Percentiles rank a stretch among this genome's conserved stretches.
phyloP scores from a whole-genome alignment of 2,329 filamentous ascomycete species.

The Cercospora berteroae region DNA sequence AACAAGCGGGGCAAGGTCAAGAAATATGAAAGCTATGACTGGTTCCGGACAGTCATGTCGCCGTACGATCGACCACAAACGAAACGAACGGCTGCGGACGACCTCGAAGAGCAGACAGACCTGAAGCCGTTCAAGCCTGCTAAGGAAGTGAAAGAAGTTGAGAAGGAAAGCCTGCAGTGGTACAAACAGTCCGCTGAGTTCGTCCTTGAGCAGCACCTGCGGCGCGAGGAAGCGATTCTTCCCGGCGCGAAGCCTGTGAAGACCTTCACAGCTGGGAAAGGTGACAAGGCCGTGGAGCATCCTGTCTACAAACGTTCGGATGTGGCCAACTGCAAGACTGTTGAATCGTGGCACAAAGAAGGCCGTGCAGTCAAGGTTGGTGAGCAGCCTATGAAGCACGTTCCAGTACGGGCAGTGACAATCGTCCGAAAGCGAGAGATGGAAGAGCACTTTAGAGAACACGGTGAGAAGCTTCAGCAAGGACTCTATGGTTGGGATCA shows the following conservation, averaged over 20 bases:
- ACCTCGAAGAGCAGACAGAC: slow-evolving; percentile 74
- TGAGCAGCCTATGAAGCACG: slow-evolving; percentile 75
- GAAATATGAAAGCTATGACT: slow-evolving; percentile 75
- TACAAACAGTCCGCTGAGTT: slow-evolving; percentile 85
- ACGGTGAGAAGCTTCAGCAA: slow-evolving; percentile 80
- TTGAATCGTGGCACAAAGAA: slow-evolving; percentile 97
- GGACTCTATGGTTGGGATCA: slow-evolving; percentile 80
- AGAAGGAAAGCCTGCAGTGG: slow-evolving; percentile 69
- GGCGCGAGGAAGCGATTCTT: slow-evolving; percentile 83
- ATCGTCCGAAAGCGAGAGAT: slow-evolving; percentile 83
- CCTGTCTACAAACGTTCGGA: slow-evolving; percentile 78
- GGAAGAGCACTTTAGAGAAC: slow-evolving; percentile 75
- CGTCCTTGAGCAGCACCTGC: slow-evolving; percentile 79
- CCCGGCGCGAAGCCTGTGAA: slow-evolving; percentile 68
- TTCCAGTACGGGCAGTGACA: slow-evolving; percentile 88
- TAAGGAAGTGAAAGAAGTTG: slow-evolving; percentile 50
- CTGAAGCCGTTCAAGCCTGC: slow-evolving; percentile 68
- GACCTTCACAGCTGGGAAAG: slow-evolving; percentile 73
- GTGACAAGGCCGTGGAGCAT: slow-evolving; percentile 69
- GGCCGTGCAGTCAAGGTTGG: slow-evolving; percentile 72
- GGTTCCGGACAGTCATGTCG: slow-evolving; percentile 79
- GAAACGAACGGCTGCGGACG: slow-evolving; percentile 67
- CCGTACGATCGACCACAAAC: slow-evolving; percentile 60
- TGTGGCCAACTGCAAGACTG: slow-evolving; percentile 80
- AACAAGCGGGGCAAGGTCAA: slow-evolving; percentile 74